phyloP scores from a whole-genome alignment of 495 filamentous ascomycete species.

The Neurospora tetraspora region DNA sequence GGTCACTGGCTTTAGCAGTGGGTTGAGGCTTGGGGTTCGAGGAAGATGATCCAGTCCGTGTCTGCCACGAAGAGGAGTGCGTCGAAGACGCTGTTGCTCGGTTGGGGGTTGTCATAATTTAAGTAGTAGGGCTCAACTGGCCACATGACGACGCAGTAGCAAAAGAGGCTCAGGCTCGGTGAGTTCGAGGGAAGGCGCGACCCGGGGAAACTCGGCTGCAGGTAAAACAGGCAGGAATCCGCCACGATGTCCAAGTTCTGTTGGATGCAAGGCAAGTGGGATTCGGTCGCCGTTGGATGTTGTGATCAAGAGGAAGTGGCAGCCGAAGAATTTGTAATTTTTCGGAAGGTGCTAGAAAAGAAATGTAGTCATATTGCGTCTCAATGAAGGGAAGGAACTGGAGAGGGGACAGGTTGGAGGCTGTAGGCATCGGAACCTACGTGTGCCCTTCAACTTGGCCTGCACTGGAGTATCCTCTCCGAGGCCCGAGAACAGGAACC shows the following conservation, averaged over 20 bases:
- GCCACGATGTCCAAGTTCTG: neutral
- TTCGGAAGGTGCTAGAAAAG: neutral
- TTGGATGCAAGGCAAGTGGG: neutral
- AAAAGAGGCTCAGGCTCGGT: neutral
- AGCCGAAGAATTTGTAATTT: neutral
- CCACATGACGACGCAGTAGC: neutral
- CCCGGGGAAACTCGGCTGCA: neutral
- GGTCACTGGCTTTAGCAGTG: neutral
- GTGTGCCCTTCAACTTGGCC: neutral
- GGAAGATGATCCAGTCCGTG: neutral
- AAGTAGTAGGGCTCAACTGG: neutral
- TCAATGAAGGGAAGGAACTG: neutral
- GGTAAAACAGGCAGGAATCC: neutral
- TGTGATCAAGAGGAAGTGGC: neutral
- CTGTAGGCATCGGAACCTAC: neutral
- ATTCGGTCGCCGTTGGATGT: neutral
- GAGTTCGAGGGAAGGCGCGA: neutral
- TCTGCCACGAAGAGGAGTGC: neutral
- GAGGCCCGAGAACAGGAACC: neutral
- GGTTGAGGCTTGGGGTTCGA: neutral
- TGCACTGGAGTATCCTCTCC: neutral
- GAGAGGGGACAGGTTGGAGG: neutral
- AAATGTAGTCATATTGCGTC: neutral
- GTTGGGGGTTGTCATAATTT: neutral
- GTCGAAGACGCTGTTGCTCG: neutral